Evolutionary conservation across 1,284 basidiomycete species (phyloP).

Genomic region (Xanthoconium separans): DNA sequence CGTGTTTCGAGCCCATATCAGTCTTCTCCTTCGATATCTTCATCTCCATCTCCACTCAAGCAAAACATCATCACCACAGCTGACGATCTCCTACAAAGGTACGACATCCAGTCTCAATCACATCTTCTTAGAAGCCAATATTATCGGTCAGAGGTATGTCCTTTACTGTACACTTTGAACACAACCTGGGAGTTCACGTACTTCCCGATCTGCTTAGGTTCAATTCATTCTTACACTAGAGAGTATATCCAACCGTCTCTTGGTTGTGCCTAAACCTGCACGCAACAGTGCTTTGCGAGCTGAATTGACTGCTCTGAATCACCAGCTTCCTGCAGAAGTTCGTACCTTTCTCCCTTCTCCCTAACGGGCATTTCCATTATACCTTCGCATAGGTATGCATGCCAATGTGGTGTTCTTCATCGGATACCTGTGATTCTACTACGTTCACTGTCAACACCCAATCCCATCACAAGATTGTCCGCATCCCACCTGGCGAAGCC

Average conservation of each 20-base stretch:
- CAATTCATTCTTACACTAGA: conserved; percentile 89
- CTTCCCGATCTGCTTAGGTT: conserved; percentile 56
- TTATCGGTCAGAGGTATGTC: conserved; percentile 82
- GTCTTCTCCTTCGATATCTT: conserved; percentile 65
- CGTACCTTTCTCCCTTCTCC: conserved; percentile 17
- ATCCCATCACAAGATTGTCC: conserved; percentile 92
- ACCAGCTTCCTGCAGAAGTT: conserved; percentile 93
- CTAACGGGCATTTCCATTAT: background rate
- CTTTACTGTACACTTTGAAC: background rate
- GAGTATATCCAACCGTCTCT: conserved; percentile 88
- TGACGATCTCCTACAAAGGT: conserved; percentile 61
- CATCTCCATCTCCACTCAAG: conserved; percentile 44
- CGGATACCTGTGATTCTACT: conserved; percentile 48
- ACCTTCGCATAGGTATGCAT: conserved; percentile 77
- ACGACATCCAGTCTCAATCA: conserved; percentile 65
- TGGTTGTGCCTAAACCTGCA: conserved; percentile 92
- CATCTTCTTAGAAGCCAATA: conserved; percentile 86
- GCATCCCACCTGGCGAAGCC: conserved; percentile 96
- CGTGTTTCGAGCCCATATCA: conserved; percentile 50
- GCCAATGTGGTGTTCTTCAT: conserved; percentile 92
- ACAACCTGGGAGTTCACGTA: background rate
- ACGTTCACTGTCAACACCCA: conserved; percentile 38
- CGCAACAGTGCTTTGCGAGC: conserved; percentile 94
- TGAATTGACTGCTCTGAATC: conserved; percentile 94
- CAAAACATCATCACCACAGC: conserved; percentile 44